Base-by-base conservation (phyloP, 208 protist genomes). In the Leishmania amazonensis region DNA sequence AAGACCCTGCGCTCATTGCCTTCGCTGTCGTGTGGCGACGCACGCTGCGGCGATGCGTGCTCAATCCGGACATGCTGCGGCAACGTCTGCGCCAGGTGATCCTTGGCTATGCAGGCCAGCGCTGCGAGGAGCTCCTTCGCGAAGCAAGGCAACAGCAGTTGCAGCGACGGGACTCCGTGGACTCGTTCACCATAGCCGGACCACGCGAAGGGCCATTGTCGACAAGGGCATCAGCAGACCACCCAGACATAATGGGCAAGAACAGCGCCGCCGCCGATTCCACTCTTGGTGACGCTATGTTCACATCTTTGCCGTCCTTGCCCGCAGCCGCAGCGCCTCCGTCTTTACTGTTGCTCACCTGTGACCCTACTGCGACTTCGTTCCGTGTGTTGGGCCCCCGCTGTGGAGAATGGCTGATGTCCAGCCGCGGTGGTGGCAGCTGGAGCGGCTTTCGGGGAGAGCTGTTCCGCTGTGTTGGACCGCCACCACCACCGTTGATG, bases 1-100 rank as follows among this genome's bases (percentile, higher is more conserved):
- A 83, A 17, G 92, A 95, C 71, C 83, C 86, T 2, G 79, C 90
- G 21, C 60, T 87, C n/a, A 47, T 83, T 9, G 81, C 83, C 45
- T 94, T 92, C 76, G 40, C 87, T 47, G 87, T 83, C 13, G 83
- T 91, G 76, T 93, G 92, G 88, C 83, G 90, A 28, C 79, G 81
- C 9, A 86, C 87, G 28, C 73, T 95, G 70, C 74, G 76, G 7
- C 75, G 73, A 7, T 91, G 87, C 68, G 73, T 87, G 77, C 42
- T 58, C 2, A 85, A 90, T 42, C 76, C 68, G 45, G 74, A 86
- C 35, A 76, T 80, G 38, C 71, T 76, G 65, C 79, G 90, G 58
- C 83, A 81, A 42, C 82, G 68, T 28, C 81, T 93, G 64, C 88
- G 89, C 1, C 79, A 86, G 64, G 54, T 87, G 17, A 71, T 91